These are phyloP conservation scores for Plasmodium gaboni DNA, from an alignment of 169 alveolate species.

Conservation along the genomic window DNA sequence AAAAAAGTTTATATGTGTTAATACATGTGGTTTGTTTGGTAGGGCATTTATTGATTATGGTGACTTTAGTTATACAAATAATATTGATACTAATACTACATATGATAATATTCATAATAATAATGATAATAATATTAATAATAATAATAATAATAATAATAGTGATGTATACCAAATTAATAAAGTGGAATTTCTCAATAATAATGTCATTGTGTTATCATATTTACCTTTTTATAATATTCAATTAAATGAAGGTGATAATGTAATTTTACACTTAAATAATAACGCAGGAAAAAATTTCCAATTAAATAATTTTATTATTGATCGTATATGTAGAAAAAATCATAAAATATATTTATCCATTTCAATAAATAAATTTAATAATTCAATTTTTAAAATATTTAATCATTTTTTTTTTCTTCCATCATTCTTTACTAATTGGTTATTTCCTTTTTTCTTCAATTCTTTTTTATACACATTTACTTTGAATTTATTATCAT, in stretches of 20 bases:
- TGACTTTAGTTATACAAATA: slow-evolving; percentile 25
- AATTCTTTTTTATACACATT: too few species aligned
- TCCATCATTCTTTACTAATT: too few species aligned
- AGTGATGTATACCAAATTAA: slow-evolving; percentile 28
- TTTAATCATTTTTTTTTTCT: too few species aligned
- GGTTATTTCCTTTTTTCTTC: too few species aligned
- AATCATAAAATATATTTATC: slow-evolving; percentile 22
- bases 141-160: not conserved
- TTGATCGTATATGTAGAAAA: slow-evolving; percentile 16
- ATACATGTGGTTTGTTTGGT: slow-evolving; percentile 73
- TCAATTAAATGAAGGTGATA: slow-evolving; percentile 40
- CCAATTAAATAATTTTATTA: slow-evolving; percentile 3
- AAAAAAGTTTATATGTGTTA: slow-evolving; percentile 65
- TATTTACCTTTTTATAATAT: slow-evolving; percentile 28
- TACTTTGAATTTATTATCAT: too few species aligned
- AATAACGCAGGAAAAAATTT: not conserved
- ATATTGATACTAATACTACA: too few species aligned
- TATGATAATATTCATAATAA: too few species aligned
- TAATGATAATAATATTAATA: slow-evolving; percentile 13
- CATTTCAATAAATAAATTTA: not conserved
- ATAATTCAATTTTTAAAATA: too few species aligned
- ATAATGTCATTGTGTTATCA: slow-evolving; percentile 7
- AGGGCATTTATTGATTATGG: slow-evolving; percentile 59
- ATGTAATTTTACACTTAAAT: not conserved
- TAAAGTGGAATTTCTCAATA: slow-evolving; percentile 28